Evolutionary conservation across 805 yeast genomes (phyloP), one percentile per base, ranked within the genome.

Genomic region (Cyberlindnera nakhonratchasimensis): DNA sequence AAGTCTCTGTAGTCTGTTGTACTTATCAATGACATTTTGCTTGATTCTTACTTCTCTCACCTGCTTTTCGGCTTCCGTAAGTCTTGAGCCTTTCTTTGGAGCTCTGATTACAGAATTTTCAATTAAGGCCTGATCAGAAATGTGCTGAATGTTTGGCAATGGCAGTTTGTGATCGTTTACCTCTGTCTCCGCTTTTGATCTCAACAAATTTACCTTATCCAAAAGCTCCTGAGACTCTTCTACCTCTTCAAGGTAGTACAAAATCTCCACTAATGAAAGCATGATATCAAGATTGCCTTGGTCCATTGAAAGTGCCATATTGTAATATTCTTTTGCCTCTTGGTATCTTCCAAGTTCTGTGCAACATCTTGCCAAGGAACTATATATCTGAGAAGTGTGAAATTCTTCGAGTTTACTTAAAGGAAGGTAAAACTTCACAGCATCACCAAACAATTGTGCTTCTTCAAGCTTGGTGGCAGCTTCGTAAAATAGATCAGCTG

Each of bases 251-350:
- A 80, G 60, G 54, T 80, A 79, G 50, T 82, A 86, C 46, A 80
- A 76, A 1, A 88, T 78, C 63, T 93, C 98, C 0, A 93, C 95
- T 20, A 93, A 67, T 0, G 86, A 82, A 22, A 90, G 71, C 53
- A 84, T 79, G 10, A 82, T 76, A 47, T 89, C 96, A 24, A 85
- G 64, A 52, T 87, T 80, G 9, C 71, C 70, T 0, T 87, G 84
- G 9, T 79, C 80, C 29, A 62, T 60, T n/a, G 66, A 66, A 17
- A 83, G 59, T 3, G 85, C 73, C 12, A 74, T 64, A 35, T 66
- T 65, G 55, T 78, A 84, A 2, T 80, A 79, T 23, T 66, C 68
- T 51, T 74, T 77, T 0, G 96, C 95, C 37, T 75, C 74, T 20
- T 65, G 70, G 52, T 76, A 86, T 40, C 84, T 81, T 17, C 82